A percentile compares a stretch with the other conserved stretches of the same genome.
Conservation (phyloP, 2,329 filamentous ascomycete genomes). For the Venturia carpophila region DNA sequence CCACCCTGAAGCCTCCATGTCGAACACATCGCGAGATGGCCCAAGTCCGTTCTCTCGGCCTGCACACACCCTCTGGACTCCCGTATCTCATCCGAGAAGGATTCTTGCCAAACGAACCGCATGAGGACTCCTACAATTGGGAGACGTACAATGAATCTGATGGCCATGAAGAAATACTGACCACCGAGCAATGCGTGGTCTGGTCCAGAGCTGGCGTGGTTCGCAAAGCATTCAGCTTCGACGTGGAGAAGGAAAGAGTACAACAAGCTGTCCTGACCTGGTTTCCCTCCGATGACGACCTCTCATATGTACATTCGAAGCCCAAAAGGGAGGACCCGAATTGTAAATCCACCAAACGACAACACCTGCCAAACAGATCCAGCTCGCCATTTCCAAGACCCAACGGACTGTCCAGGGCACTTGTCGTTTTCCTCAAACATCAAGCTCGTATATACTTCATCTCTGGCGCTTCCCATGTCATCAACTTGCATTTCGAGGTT, state of each 20-base stretch:
- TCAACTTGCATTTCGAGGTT: slow-evolving; percentile 92
- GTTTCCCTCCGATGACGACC: slow-evolving; percentile 51
- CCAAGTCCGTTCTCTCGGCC: slow-evolving; percentile 78
- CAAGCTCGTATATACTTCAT: slow-evolving; percentile 93
- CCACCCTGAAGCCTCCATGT: background rate
- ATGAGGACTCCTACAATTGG: slow-evolving; percentile 66
- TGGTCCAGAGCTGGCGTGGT: slow-evolving; percentile 86
- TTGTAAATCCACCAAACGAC: background rate
- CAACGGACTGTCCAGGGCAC: slow-evolving; percentile 41
- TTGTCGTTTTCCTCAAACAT: slow-evolving; percentile 86
- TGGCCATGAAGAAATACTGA: slow-evolving; percentile 59
- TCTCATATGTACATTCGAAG: slow-evolving; percentile 20
- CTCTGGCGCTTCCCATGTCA: slow-evolving; percentile 75
- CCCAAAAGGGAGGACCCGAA: background rate
- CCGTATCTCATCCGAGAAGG: slow-evolving; percentile 75
- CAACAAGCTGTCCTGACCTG: slow-evolving; percentile 78
- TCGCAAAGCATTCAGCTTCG: slow-evolving; percentile 77
- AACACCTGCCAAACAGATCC: background rate
- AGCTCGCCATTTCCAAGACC: background rate
- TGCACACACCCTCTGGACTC: slow-evolving; percentile 80
- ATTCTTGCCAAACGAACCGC: slow-evolving; percentile 61
- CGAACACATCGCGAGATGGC: slow-evolving; percentile 56
- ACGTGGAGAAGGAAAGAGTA: slow-evolving; percentile 77
- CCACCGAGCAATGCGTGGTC: slow-evolving; percentile 66
- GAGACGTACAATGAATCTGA: slow-evolving; percentile 47